Conservation (phyloP, 2,329 filamentous ascomycete genomes). For the Fusarium euwallaceae region DNA sequence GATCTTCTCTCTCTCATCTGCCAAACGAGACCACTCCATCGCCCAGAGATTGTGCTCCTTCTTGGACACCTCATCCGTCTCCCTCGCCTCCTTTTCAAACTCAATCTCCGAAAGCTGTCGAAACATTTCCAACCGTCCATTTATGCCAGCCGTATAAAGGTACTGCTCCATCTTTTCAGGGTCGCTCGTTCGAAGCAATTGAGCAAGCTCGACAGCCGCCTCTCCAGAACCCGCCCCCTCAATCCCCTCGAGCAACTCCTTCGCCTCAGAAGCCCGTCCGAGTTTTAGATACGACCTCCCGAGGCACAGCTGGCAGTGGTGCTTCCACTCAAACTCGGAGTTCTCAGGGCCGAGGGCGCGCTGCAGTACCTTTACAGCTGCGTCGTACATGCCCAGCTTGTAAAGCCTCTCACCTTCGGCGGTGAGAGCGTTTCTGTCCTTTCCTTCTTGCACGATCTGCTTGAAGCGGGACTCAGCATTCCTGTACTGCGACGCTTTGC, state of each 20-base stretch:
- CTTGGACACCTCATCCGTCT: constrained; percentile 23
- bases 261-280: constrained; percentile 42
- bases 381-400: constrained; percentile 39
- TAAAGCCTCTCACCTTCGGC: constrained; percentile 50
- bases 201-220: constrained; percentile 47
- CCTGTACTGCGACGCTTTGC: constrained; percentile 26
- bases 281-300: constrained; percentile 43
- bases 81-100: constrained; percentile 39
- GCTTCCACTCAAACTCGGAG: constrained; percentile 46
- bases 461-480: constrained; percentile 48
- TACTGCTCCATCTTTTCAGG: constrained; percentile 41
- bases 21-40: constrained; percentile 52
- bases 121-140: constrained; percentile 45
- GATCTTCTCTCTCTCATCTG: constrained; percentile 39
- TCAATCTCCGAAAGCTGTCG: constrained; percentile 48
- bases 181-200: constrained; percentile 41
- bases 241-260: constrained; percentile 38
- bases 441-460: constrained; percentile 46
- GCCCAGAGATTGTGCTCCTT: constrained; percentile 48
- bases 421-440: constrained; percentile 53
- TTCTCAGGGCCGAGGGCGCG: constrained; percentile 41
- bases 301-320: constrained; percentile 44
- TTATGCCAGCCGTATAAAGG: constrained; percentile 45
- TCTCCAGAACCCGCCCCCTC: constrained; percentile 39
- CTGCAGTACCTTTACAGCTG: constrained; percentile 39